Conservation (phyloP, 2,329 filamentous ascomycete genomes). For the Tolypocladium inflatum region DNA sequence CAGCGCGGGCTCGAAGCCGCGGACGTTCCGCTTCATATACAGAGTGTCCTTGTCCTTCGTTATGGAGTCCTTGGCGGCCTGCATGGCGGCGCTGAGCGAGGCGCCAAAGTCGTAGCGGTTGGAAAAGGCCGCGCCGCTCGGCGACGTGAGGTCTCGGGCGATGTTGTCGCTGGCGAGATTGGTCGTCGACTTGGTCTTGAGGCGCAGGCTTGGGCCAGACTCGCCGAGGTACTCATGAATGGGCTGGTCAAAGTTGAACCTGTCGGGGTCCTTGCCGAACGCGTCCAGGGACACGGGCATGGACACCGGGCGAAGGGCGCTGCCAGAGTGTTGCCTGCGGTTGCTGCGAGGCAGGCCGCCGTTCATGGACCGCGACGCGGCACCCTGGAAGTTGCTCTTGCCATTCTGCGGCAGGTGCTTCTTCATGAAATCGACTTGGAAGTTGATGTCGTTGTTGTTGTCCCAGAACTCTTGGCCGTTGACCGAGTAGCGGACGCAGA, state of each 20-base stretch:
- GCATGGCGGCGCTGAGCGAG: conserved; percentile 77
- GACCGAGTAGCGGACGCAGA: conserved; percentile 83
- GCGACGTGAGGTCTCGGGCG: conserved; percentile 38
- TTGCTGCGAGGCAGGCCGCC: conserved; percentile 57
- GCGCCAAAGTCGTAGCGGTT: conserved; percentile 94
- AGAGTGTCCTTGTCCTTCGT: conserved; percentile 50
- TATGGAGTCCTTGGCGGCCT: conserved; percentile 56
- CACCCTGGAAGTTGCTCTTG: conserved; percentile 42
- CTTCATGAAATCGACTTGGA: conserved; percentile 88
- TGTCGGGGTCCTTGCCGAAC: conserved; percentile 52
- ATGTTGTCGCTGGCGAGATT: conserved; percentile 56
- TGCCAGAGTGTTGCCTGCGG: conserved; percentile 33
- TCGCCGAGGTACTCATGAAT: conserved; percentile 57
- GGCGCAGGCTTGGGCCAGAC: conserved; percentile 49
- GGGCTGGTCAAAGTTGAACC: conserved; percentile 49
- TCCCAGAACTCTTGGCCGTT: conserved; percentile 88
- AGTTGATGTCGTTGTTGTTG: conserved; percentile 81
- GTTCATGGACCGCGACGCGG: conserved; percentile 38
- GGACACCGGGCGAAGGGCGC: conserved; percentile 40
- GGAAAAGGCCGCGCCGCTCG: conserved; percentile 68
- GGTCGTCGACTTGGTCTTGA: conserved; percentile 59
- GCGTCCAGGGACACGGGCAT: conserved; percentile 57
- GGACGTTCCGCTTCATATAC: conserved; percentile 42
- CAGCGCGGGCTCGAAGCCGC: conserved; percentile 11
- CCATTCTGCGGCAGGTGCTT: conserved; percentile 55